Evolutionary conservation across 108 stramenopile genomes (phyloP), one percentile per base, ranked within the genome.

Genomic region (Nannochloropsis oceanica): DNA sequence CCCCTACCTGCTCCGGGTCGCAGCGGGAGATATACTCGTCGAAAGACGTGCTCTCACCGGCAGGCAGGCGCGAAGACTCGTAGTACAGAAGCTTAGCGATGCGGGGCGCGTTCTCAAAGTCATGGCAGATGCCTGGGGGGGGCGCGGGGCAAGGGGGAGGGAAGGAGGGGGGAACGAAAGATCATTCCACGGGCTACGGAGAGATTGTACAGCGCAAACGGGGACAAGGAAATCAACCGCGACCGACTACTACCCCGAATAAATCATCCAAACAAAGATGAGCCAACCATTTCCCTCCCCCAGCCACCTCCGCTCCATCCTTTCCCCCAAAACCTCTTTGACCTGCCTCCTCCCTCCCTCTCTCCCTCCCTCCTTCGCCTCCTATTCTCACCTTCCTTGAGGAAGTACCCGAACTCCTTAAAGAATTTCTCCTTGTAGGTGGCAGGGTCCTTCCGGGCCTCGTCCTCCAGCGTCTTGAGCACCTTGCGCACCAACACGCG

Each of bases 11-110:
- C 80, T 81, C 80, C 25, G 86, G 86, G 43, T 34, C 42, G 83
- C 81, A 26, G 59, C 96, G 94, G 25, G 94, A 92, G 80, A 99
- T 92, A 89, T 99, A 99, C 86, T 98, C 97, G 83, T 99, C 99
- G 25, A 99, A 84, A 8, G 95, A 95, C 24, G 92, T 84, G 20
- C 97, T 91, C 85, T 97, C 94, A 10, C 92, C 94, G 0, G 90
- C 87, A 82, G 91, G 87, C 59, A 90, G 92, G 87, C 93, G 95
- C 84, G 93, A 93, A 44, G 94, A 94, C 92, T 98, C 97, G 91
- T 96, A 99, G 44, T 92, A 93, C 84, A 99, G 90, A 25, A 99
- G 91, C 91, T 98, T 99, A 81, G 96, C 93, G 27, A 99, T 90
- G 25, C 93, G 84, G 43, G 91, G 85, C 90, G 96, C 95, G 85